A percentile compares a stretch with the other conserved stretches of the same genome.
Conservation (phyloP, 1,139 yeast genomes). For the Pneumocystis oryctolagi region DNA sequence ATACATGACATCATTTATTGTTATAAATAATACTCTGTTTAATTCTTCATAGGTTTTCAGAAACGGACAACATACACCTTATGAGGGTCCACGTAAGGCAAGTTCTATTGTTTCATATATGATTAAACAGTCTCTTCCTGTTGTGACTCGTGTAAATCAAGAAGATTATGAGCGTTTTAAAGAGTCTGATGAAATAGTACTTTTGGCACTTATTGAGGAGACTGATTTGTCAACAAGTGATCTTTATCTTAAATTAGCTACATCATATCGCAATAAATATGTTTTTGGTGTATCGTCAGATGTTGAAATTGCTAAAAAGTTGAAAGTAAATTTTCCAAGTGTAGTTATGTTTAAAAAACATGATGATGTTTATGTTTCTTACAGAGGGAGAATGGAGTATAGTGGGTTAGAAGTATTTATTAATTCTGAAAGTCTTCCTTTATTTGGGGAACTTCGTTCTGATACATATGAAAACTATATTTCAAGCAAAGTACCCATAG, state of each 20-base stretch:
- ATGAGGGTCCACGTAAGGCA: slow-evolving; percentile 73
- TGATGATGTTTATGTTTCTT: slow-evolving; percentile 32
- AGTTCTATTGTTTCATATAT: slow-evolving; percentile 63
- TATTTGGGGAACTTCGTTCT: slow-evolving; percentile 81
- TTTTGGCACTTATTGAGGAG: slow-evolving; percentile 32
- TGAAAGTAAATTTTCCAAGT: slow-evolving; percentile 28
- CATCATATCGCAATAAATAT: slow-evolving; percentile 43
- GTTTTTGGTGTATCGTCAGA: slow-evolving; percentile 45
- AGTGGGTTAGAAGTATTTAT: slow-evolving; percentile 40
- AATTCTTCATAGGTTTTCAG: slow-evolving; percentile 37
- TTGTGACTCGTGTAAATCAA: slow-evolving; percentile 44
- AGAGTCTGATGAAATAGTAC: slow-evolving; percentile 38
- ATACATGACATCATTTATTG: background rate
- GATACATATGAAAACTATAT: slow-evolving; percentile 64
- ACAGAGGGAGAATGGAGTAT: slow-evolving; percentile 27
- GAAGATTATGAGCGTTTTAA: slow-evolving; percentile 37
- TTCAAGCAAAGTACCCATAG: slow-evolving; percentile 60
- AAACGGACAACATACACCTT: slow-evolving; percentile 39
- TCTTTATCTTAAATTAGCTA: slow-evolving; percentile 43
- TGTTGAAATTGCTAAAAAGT: slow-evolving; percentile 33
- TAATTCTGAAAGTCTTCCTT: slow-evolving; percentile 60
- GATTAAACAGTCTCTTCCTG: slow-evolving; percentile 71
- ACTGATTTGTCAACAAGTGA: slow-evolving; percentile 21
- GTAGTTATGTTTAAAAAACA: slow-evolving; percentile 34
- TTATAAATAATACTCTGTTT: background rate